Percentiles rank a stretch among this genome's conserved stretches.
These are phyloP conservation scores for Penicillium sp. DNA, from an alignment of 2,329 filamentous ascomycete species.

Conservation along the genomic window DNA sequence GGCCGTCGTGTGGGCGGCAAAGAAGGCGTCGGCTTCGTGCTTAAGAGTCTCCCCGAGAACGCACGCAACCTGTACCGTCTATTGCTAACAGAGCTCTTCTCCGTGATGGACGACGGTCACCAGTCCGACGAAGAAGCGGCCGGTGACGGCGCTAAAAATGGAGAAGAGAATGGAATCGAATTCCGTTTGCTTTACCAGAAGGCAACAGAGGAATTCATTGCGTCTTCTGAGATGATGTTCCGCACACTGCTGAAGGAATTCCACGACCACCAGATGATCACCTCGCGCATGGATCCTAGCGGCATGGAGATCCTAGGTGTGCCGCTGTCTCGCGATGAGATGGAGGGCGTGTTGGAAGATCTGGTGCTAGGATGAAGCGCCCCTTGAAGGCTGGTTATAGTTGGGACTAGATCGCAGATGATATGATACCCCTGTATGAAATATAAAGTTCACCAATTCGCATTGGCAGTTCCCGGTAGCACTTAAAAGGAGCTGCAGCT, in stretches of 20 bases:
- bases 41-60: conserved; percentile 88
- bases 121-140: conserved; percentile 52
- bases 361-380: conserved; percentile 42
- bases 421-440: conserved; percentile 36
- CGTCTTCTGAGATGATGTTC: conserved; percentile 94
- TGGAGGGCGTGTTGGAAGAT: conserved; percentile 86
- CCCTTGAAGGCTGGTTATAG: background rate
- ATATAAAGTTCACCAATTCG: conserved; percentile 13
- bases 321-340: conserved; percentile 81
- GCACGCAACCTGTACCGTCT: conserved; percentile 83
- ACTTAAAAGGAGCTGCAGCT: background rate
- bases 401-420: conserved; percentile 20
- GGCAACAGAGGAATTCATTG: conserved; percentile 94
- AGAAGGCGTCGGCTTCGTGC: conserved; percentile 86
- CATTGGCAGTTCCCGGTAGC: conserved; percentile 2
- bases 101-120: conserved; percentile 57
- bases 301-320: conserved; percentile 84
- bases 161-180: conserved; percentile 67
- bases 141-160: conserved; percentile 27
- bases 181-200: conserved; percentile 92
- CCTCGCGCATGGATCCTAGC: conserved; percentile 77
- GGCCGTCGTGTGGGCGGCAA: conserved; percentile 78
- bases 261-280: conserved; percentile 97
- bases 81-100: conserved; percentile 78
- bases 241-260: conserved; percentile 94